Conservation (phyloP, 306 rosid genomes). For the Gleditsia sinensis region DNA sequence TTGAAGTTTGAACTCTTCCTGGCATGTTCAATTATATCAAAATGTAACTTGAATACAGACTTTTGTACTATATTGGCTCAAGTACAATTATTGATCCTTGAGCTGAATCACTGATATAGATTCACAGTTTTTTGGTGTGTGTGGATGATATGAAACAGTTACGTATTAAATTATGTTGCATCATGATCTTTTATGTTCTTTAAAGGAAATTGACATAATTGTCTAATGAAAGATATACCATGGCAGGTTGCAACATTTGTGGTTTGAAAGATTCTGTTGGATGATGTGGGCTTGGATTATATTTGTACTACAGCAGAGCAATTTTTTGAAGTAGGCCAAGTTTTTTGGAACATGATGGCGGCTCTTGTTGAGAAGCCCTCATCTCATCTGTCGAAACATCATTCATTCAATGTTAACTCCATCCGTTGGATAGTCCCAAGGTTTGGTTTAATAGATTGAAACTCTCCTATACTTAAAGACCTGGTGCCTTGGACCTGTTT, state of each 20-base stretch:
- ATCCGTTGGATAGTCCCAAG: constrained; percentile 83
- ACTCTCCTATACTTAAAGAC: neutral
- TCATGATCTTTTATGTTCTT: constrained; percentile 6
- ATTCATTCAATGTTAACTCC: constrained; percentile 91
- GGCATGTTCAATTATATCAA: constrained; percentile 7
- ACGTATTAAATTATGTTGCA: neutral
- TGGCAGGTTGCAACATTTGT: constrained; percentile 88
- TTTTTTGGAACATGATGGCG: constrained; percentile 80
- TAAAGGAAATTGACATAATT: constrained; percentile 25
- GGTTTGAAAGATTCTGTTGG: constrained; percentile 87
- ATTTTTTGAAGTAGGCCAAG: constrained; percentile 91
- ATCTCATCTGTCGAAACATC: constrained; percentile 84
- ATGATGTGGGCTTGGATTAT: constrained; percentile 92
- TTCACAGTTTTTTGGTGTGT: constrained; percentile 7
- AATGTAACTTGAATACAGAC: constrained; percentile 5
- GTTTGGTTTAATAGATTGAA: constrained; percentile 48
- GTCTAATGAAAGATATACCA: constrained; percentile 38
- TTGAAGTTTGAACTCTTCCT: constrained; percentile 13
- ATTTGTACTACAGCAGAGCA: constrained; percentile 95
- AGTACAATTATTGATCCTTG: neutral
- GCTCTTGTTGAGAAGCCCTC: constrained; percentile 94
- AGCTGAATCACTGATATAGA: neutral
- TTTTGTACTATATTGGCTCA: constrained; percentile 3
- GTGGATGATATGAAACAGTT: neutral
- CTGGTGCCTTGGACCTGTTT: neutral